Evolutionary conservation across 1,284 basidiomycete genomes (phyloP).

Genomic region (Sporisorium graminicola): DNA sequence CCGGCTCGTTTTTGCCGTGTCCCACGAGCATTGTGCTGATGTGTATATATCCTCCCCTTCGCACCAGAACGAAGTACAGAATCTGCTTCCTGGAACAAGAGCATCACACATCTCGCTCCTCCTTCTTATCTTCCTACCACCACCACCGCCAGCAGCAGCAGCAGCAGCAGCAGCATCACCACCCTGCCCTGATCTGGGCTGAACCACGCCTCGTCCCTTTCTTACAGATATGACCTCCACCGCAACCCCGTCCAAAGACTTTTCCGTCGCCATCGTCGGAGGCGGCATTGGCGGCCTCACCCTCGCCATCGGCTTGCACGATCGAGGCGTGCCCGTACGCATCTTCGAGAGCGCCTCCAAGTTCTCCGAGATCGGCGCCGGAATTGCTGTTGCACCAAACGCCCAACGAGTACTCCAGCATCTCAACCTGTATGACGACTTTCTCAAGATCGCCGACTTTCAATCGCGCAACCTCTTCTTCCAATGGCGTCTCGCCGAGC

Average conservation of each 20-base stretch:
- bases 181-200: too few relatives aligned
- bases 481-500: conserved; percentile 49
- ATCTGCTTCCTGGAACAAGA: too few relatives aligned
- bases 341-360: conserved; percentile 49
- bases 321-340: conserved; percentile 26
- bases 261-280: conserved; percentile 46
- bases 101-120: neutral
- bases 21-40: neutral
- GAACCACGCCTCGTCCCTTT: neutral
- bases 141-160: too few relatives aligned
- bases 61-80: neutral
- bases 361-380: conserved; percentile 52
- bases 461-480: conserved; percentile 50
- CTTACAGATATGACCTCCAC: neutral
- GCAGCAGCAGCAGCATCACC: too few relatives aligned
- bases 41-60: neutral
- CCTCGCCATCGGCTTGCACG: conserved; percentile 41
- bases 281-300: conserved; percentile 57
- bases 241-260: conserved; percentile 31
- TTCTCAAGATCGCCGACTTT: conserved; percentile 44
- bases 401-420: conserved; percentile 34
- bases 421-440: conserved; percentile 38
- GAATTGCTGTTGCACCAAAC: conserved; percentile 37
- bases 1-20: neutral
- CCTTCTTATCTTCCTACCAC: neutral